These are phyloP conservation scores for Podaxis sp. DNA, from an alignment of 768 basidiomycete species.

Conservation along the genomic window DNA sequence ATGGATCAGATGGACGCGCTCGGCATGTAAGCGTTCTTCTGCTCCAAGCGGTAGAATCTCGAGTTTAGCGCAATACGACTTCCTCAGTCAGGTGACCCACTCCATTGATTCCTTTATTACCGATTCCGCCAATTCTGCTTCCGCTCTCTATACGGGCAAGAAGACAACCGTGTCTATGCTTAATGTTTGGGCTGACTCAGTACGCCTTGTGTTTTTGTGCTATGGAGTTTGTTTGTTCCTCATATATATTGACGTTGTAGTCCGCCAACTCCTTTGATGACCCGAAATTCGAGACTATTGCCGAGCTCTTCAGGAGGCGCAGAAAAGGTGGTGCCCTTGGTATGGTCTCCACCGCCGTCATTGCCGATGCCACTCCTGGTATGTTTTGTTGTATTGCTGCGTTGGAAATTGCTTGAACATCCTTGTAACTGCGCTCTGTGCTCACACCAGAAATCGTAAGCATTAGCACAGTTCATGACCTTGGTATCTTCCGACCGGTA, in stretches of 20 bases:
- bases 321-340: conserved; percentile 38
- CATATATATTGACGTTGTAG: conserved; percentile 19
- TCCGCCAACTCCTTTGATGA: conserved; percentile 39
- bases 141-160: conserved; percentile 44
- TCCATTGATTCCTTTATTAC: conserved; percentile 46
- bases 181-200: conserved; percentile 41
- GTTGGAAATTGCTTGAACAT: background rate
- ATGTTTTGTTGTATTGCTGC: conserved; percentile 5
- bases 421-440: conserved; percentile 33
- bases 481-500: background rate
- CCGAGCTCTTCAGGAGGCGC: conserved; percentile 38
- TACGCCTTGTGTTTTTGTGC: conserved; percentile 19
- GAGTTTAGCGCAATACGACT: background rate
- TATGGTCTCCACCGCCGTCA: conserved; percentile 42
- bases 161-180: conserved; percentile 40
- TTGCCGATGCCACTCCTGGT: conserved; percentile 44
- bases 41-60: background rate
- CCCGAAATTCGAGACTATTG: conserved; percentile 44
- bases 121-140: conserved; percentile 46
- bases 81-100: conserved; percentile 42
- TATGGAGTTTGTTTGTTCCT: background rate
- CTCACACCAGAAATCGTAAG: conserved; percentile 39
- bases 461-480: background rate
- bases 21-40: conserved; percentile 32
- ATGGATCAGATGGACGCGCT: conserved; percentile 46